phyloP scores from a whole-genome alignment of 495 filamentous ascomycete genomes.

The Penicillium taxi region DNA sequence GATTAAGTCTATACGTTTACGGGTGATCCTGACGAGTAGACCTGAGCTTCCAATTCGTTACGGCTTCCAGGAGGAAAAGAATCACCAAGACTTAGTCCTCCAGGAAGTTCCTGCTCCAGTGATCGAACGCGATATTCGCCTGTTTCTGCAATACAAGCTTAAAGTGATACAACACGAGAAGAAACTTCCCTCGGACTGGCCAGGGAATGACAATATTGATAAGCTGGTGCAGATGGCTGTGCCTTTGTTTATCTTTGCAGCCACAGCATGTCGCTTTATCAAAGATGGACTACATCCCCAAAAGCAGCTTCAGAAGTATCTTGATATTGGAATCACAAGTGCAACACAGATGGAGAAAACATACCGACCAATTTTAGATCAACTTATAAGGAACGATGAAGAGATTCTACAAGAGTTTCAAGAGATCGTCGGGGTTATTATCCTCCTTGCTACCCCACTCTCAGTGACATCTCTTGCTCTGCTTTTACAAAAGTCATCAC shows the following conservation, averaged over 20 bases:
- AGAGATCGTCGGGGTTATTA: conserved; percentile 18
- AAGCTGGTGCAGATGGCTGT: conserved; percentile 13
- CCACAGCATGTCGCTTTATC: conserved; percentile 24
- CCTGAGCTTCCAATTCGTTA: not conserved
- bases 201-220: conserved; percentile 16
- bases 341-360: conserved; percentile 14
- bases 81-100: not conserved
- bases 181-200: conserved; percentile 25
- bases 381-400: conserved; percentile 8
- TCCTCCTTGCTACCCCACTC: conserved; percentile 19
- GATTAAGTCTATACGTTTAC: not conserved
- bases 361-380: conserved; percentile 18
- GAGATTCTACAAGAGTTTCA: conserved; percentile 10
- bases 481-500: conserved; percentile 5
- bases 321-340: not conserved
- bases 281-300: not conserved
- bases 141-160: not conserved
- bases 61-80: not conserved
- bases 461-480: conserved; percentile 8
- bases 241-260: conserved; percentile 29
- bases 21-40: not conserved
- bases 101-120: not conserved
- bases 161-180: not conserved
- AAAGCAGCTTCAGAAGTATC: not conserved
- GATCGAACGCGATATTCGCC: not conserved